Evolutionary conservation across 371 early-diverging fungal species (phyloP).

Genomic region (Smittium culicis): DNA sequence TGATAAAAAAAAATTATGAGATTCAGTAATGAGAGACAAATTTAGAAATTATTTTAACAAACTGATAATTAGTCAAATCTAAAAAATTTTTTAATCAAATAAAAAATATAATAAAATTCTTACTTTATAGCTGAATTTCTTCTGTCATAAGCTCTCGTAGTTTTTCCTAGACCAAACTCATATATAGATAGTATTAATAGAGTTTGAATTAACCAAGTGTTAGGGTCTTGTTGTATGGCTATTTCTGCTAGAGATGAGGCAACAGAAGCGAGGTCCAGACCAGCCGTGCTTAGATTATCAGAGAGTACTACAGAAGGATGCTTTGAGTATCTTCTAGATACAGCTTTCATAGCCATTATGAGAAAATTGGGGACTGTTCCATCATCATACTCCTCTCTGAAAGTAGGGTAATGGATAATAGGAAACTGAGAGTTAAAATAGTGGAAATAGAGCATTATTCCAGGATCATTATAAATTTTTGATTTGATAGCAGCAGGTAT

Average conservation of each 20-base stretch:
- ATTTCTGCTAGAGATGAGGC: constrained; percentile 31
- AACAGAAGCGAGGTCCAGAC: constrained; percentile 32
- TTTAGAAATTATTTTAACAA: no score
- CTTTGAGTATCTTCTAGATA: constrained; percentile 32
- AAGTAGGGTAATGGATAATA: constrained; percentile 32
- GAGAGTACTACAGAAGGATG: constrained; percentile 32
- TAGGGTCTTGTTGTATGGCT: constrained; percentile 32
- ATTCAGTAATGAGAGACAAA: no score
- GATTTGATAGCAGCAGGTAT: constrained; percentile 11
- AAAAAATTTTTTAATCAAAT: no score
- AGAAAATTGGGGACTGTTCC: constrained; percentile 33
- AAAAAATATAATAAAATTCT: no score
- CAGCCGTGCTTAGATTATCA: constrained; percentile 27
- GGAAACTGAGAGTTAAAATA: constrained; percentile 32
- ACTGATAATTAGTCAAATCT: no score
- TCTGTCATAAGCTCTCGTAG: constrained; percentile 26
- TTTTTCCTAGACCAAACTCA: constrained; percentile 31
- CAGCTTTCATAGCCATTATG: constrained; percentile 29
- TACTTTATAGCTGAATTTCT: constrained; percentile 29
- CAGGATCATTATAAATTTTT: constrained; percentile 26
- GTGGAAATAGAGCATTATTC: constrained; percentile 30
- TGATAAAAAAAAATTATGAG: no score
- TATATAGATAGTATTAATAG: constrained; percentile 31
- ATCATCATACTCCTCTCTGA: constrained; percentile 34
- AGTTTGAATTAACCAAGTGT: constrained; percentile 32